Percentiles rank a stretch among this genome's conserved stretches.
Conservation (phyloP, 2,329 filamentous ascomycete genomes). For the Trichoderma polysporum region DNA sequence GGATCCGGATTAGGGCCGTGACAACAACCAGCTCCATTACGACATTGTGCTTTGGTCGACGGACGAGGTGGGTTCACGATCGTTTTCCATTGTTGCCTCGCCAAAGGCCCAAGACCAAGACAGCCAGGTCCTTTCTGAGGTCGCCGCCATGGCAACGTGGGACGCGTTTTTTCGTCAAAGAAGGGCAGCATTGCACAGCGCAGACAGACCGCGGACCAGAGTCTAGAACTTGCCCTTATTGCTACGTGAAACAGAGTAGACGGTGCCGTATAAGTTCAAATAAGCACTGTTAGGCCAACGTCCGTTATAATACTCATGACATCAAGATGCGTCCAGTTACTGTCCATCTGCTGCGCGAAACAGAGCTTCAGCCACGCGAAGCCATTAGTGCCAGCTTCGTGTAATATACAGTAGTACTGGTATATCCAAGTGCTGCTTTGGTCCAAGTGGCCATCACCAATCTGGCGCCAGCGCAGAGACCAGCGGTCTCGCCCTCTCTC, state of each 20-base stretch:
- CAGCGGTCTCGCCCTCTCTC: background rate
- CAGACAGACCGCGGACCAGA: background rate
- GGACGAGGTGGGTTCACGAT: constrained; percentile 7
- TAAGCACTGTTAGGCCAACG: background rate
- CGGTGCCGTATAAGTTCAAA: background rate
- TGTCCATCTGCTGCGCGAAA: background rate
- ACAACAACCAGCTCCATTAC: constrained; percentile 9
- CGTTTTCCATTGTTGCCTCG: background rate
- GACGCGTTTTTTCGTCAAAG: background rate
- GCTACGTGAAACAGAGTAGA: background rate
- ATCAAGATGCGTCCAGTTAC: constrained; percentile 2
- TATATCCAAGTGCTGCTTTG: background rate
- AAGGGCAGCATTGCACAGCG: background rate
- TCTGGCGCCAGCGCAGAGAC: background rate
- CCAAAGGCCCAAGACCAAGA: background rate
- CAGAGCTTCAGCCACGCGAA: constrained; percentile 12
- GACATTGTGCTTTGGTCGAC: constrained; percentile 11
- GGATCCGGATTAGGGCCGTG: constrained; percentile 13
- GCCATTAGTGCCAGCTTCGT: background rate
- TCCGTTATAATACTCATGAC: background rate
- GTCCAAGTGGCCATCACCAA: background rate
- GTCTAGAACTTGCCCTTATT: background rate
- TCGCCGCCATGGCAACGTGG: constrained; percentile 17
- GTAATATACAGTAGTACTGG: background rate
- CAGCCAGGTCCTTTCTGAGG: background rate